Percentiles rank a stretch among this genome's conserved stretches.
These are phyloP conservation scores for Ophidiomyces ophidiicola DNA, from an alignment of 2,329 filamentous ascomycete species.

Conservation along the genomic window DNA sequence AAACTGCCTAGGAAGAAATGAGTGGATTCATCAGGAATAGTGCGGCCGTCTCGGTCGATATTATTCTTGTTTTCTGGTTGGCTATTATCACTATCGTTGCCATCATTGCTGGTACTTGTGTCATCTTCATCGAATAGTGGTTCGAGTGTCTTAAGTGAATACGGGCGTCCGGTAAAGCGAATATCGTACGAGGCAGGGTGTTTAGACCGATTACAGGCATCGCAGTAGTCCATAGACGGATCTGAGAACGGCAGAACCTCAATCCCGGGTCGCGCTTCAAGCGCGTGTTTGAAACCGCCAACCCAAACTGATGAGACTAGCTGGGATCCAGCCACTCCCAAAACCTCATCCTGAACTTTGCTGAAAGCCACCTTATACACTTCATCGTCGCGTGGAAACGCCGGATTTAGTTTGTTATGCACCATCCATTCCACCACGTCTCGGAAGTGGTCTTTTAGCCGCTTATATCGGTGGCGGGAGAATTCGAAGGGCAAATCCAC, in stretches of 20 bases:
- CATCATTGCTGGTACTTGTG: constrained; percentile 27
- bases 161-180: constrained; percentile 52
- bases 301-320: constrained; percentile 62
- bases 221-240: constrained; percentile 43
- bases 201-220: constrained; percentile 56
- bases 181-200: constrained; percentile 57
- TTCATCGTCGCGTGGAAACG: constrained; percentile 50
- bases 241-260: constrained; percentile 38
- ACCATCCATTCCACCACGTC: constrained; percentile 70
- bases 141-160: constrained; percentile 53
- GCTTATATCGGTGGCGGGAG: constrained; percentile 52
- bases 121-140: constrained; percentile 41
- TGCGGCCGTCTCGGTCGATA: constrained; percentile 38
- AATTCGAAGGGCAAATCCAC: constrained; percentile 56
- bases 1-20: constrained; percentile 44
- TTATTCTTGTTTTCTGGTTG: constrained; percentile 21
- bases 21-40: constrained; percentile 34
- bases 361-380: constrained; percentile 57
- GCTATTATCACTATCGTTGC: constrained; percentile 30
- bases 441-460: constrained; percentile 59
- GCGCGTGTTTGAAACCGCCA: constrained; percentile 49
- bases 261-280: constrained; percentile 54
- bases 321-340: constrained; percentile 55
- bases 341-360: constrained; percentile 60
- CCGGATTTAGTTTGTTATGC: constrained; percentile 63